These are phyloP conservation scores for Podospora bellae-mahoneyi DNA, from an alignment of 495 filamentous ascomycete genomes.

Conservation along the genomic window DNA sequence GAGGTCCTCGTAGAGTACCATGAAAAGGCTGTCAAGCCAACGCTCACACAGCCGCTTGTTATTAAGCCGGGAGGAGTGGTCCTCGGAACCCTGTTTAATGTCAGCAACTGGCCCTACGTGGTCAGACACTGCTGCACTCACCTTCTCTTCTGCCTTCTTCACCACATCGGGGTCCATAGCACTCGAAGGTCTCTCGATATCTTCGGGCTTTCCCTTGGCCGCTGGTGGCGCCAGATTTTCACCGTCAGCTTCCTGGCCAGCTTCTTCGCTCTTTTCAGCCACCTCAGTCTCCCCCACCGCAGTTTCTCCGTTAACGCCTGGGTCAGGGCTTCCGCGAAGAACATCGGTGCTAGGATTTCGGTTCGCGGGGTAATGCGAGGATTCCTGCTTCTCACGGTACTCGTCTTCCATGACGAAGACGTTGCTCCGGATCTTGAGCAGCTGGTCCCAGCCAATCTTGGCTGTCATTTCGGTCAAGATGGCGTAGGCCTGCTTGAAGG, in stretches of 20 bases:
- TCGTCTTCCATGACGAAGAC: conserved; percentile 99
- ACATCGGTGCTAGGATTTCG: conserved; percentile 74
- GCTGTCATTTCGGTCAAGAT: conserved; percentile 90
- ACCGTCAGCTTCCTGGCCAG: conserved; percentile 23
- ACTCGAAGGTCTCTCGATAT: conserved; percentile 75
- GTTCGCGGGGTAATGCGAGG: conserved; percentile 48
- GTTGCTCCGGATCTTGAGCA: conserved; percentile 86
- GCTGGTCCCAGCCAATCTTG: conserved; percentile 96
- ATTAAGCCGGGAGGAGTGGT: conserved; percentile 68
- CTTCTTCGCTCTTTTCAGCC: conserved; percentile 40
- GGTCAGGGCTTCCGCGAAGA: conserved; percentile 62
- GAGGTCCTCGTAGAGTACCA: conserved; percentile 97
- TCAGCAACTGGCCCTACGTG: conserved; percentile 16
- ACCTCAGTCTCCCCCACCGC: conserved; percentile 44
- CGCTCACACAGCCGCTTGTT: conserved; percentile 96
- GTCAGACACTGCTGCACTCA: conserved; percentile 39
- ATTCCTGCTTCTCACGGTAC: conserved; percentile 84
- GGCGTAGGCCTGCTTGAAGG: conserved; percentile 90
- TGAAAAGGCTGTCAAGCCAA: conserved; percentile 98
- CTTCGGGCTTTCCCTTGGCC: conserved; percentile 40
- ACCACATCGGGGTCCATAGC: conserved; percentile 77
- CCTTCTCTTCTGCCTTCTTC: conserved; percentile 81
- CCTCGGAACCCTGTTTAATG: conserved; percentile 36
- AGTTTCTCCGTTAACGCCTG: conserved; percentile 58
- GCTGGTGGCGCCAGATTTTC: conserved; percentile 35